These are phyloP conservation scores for Candida vaughaniae DNA, from an alignment of 805 yeast genomes.

Conservation along the genomic window DNA sequence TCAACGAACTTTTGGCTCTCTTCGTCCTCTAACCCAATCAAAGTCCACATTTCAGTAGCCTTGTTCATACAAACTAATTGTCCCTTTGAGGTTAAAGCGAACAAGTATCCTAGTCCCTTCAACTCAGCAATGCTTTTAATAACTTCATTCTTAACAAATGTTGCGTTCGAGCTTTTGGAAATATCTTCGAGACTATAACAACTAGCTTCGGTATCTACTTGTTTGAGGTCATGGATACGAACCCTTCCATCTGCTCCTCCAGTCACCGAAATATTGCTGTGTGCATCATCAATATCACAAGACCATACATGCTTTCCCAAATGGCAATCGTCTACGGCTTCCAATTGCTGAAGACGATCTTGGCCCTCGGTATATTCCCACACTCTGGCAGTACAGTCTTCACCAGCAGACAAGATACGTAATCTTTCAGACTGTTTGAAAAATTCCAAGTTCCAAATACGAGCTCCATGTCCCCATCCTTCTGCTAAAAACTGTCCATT, in stretches of 20 bases:
- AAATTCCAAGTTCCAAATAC: conserved; percentile 84
- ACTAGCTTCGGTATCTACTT: conserved; percentile 9
- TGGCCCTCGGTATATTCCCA: conserved; percentile 55
- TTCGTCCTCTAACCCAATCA: conserved; percentile 12
- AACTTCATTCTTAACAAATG: conserved; percentile 47
- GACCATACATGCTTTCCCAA: conserved; percentile 89
- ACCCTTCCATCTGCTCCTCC: conserved; percentile 95
- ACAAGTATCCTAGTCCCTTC: conserved; percentile 34
- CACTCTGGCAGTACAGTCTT: conserved; percentile 79
- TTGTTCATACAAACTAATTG: conserved; percentile 38
- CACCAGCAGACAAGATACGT: conserved; percentile 71
- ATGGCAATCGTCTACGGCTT: conserved; percentile 63
- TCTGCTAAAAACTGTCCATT: conserved; percentile 61
- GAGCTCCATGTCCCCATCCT: conserved; percentile 96
- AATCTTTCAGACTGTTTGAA: conserved; percentile 47
- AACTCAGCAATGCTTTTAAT: conserved; percentile 61
- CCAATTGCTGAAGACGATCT: conserved; percentile 35
- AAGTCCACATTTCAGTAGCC: conserved; percentile 22
- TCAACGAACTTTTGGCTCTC: conserved; percentile 27
- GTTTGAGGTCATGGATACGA: conserved; percentile 54
- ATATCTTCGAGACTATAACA: conserved; percentile 36
- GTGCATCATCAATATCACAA: conserved; percentile 51
- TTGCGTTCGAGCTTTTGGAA: conserved; percentile 19
- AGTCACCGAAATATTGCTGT: conserved; percentile 57
- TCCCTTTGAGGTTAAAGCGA: conserved; percentile 63